Evolutionary conservation across 208 protist species (phyloP).

Genomic region (Trichomonas tenax): DNA sequence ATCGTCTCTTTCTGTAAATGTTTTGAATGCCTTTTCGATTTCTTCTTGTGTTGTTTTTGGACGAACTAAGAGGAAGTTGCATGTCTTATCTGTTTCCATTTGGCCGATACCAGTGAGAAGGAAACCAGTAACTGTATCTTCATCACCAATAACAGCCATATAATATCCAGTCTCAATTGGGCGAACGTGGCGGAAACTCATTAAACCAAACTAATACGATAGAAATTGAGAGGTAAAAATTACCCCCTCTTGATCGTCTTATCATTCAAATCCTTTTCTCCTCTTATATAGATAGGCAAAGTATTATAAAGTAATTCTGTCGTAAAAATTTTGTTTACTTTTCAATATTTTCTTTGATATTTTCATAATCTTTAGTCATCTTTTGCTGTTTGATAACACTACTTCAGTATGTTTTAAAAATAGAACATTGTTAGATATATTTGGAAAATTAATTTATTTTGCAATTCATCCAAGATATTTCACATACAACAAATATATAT

Average conservation of each 20-base stretch:
- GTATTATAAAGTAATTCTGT: too few species aligned
- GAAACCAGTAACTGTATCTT: slow-evolving; percentile 26
- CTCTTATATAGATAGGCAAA: too few species aligned
- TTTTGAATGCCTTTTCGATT: slow-evolving; percentile 20
- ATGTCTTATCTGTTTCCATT: background rate
- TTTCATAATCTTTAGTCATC: too few species aligned
- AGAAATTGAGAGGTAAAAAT: background rate
- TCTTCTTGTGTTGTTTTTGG: background rate
- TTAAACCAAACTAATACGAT: background rate
- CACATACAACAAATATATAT: too few species aligned
- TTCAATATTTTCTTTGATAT: too few species aligned
- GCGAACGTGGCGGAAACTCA: background rate
- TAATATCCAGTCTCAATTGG: slow-evolving; percentile 10
- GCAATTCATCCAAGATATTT: too few species aligned
- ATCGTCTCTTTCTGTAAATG: slow-evolving; percentile 10
- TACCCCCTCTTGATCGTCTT: background rate
- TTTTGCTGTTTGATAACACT: too few species aligned
- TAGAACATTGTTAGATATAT: too few species aligned
- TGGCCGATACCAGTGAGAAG: slow-evolving; percentile 15
- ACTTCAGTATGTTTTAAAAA: too few species aligned
- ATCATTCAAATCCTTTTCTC: background rate
- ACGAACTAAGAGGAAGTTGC: slow-evolving; percentile 4
- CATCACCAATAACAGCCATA: slow-evolving; percentile 6
- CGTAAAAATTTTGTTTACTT: too few species aligned
- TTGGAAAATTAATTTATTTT: too few species aligned